A percentile compares a stretch with the other conserved stretches of the same genome.
Conservation (phyloP, 106 monocot species). For the Dendrobium officinale region DNA sequence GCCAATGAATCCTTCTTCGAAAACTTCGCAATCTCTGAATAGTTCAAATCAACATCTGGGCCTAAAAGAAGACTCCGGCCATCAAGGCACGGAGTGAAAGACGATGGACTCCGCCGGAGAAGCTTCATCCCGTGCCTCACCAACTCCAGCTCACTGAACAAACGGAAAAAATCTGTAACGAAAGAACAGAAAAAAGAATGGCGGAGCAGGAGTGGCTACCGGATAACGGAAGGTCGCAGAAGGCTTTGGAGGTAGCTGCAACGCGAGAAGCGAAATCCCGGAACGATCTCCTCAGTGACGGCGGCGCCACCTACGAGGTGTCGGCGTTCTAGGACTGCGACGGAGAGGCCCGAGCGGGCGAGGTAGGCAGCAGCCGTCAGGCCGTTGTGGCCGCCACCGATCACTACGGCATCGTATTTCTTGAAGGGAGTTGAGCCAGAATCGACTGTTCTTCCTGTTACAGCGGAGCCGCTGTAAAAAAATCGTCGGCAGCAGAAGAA, state of each 20-base stretch:
- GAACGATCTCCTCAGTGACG: slow-evolving; percentile 83
- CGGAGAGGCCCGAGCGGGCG: slow-evolving; percentile 72
- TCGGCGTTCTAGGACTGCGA: slow-evolving; percentile 64
- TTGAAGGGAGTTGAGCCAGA: background rate
- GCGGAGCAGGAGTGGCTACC: slow-evolving; percentile 17
- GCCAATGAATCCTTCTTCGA: slow-evolving; percentile 54
- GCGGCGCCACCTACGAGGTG: slow-evolving; percentile 49
- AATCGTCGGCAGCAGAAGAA: slow-evolving; percentile 8
- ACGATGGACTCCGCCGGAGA: slow-evolving; percentile 40
- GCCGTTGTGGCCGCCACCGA: slow-evolving; percentile 93
- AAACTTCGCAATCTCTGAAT: slow-evolving; percentile 51
- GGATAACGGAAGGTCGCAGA: slow-evolving; percentile 74
- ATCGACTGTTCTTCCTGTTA: background rate
- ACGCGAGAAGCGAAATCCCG: slow-evolving; percentile 87
- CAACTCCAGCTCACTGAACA: slow-evolving; percentile 39
- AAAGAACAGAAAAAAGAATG: background rate
- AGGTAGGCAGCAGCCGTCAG: slow-evolving; percentile 91
- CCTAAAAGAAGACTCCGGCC: slow-evolving; percentile 45
- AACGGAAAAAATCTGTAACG: background rate
- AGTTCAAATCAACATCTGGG: slow-evolving; percentile 31
- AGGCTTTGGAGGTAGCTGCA: slow-evolving; percentile 96
- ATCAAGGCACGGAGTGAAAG: slow-evolving; percentile 59
- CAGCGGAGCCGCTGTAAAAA: slow-evolving; percentile 16
- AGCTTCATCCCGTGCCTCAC: slow-evolving; percentile 50
- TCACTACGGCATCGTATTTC: slow-evolving; percentile 70